Base-by-base conservation (phyloP, 1,284 basidiomycete species). In the Tilletia setariae region DNA sequence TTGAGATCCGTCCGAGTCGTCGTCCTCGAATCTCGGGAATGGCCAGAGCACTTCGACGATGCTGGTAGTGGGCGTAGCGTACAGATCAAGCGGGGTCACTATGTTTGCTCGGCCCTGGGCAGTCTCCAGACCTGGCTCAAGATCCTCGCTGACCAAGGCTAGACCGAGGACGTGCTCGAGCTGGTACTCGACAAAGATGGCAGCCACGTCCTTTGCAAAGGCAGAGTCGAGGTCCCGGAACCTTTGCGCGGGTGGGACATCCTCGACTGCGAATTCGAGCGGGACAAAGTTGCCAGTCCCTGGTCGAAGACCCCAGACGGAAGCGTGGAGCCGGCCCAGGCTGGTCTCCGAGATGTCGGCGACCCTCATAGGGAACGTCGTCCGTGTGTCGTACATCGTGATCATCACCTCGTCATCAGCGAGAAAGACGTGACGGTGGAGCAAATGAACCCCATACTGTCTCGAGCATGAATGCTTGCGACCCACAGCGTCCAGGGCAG, bases 161-260 rank as follows among this genome's bases (percentile, higher is more conserved):
- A 61, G 56, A 30, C 56, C 56, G 28, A 61, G 28, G 13, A 30
- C 35, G 23, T 35, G 56, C 30, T 61, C 56, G 28, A 61, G 56
- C 15, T 21, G 25, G 32, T 19, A 32, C 6, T 61, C 28, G 56
- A 32, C 13, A 9, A 61, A 13, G 32, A 61, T 35, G 30, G 28
- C 19, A 9, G 56, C 56, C 23, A 61, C 25, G 56, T 61, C 56
- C 16, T 16, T 30, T 9, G 56, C 25, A 15, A 61, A 35, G 11
- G 23, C 56, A 30, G n/a, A 2, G 15, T 61, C 56, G 16, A 61
- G 28, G 11, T 56, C 51, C 28, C 16, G 25, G 30, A 35, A 8
- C n/a, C 13, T 25, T 6, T 23, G 8, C 21, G 21, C 15, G 15
- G 21, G 13, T 3, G 28, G 30, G 13, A 32, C 56, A 7, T 61